A percentile compares a stretch with the other conserved stretches of the same genome.
Conservation (phyloP, 495 filamentous ascomycete species). For the Pseudomonodictys pantanalensis region DNA sequence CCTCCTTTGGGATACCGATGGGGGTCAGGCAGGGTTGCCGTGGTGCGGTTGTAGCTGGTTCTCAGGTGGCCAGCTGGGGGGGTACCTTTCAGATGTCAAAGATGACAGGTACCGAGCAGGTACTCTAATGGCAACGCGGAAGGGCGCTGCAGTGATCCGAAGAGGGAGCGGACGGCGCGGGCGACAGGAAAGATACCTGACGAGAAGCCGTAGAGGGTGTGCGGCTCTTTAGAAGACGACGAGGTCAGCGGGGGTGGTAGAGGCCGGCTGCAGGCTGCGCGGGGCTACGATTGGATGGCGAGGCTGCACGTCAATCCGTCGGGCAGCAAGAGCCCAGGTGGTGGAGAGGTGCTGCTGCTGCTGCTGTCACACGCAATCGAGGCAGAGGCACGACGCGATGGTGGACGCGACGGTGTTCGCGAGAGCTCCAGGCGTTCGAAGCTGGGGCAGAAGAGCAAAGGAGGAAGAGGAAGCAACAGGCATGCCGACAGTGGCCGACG, state of each 20-base stretch:
- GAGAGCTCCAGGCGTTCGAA: too few species aligned
- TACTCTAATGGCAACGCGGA: background rate
- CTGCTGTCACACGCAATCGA: background rate
- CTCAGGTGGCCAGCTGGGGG: background rate
- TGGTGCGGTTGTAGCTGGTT: background rate
- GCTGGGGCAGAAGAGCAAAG: too few species aligned
- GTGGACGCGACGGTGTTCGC: too few species aligned
- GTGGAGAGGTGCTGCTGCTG: too few species aligned
- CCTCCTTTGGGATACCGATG: slow-evolving; percentile 14
- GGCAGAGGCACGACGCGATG: too few species aligned
- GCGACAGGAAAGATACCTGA: slow-evolving; percentile 25
- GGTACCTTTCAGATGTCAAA: background rate
- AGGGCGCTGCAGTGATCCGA: slow-evolving; percentile 12
- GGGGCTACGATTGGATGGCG: slow-evolving; percentile 16
- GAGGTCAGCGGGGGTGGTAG: slow-evolving; percentile 1
- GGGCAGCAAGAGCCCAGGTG: slow-evolving; percentile 11
- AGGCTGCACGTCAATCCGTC: slow-evolving; percentile 17
- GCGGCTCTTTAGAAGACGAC: slow-evolving; percentile 12
- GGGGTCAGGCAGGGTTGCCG: background rate
- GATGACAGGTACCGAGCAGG: slow-evolving; percentile 1
- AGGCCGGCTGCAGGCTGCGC: slow-evolving; percentile 8
- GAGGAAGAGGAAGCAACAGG: too few species aligned
- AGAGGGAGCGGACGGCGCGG: background rate
- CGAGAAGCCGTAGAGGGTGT: background rate
- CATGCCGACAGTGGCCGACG: too few species aligned